Evolutionary conservation across 2,329 filamentous ascomycete species (phyloP), one percentile per base, ranked within the genome.

Genomic region (Cercospora sojina): DNA sequence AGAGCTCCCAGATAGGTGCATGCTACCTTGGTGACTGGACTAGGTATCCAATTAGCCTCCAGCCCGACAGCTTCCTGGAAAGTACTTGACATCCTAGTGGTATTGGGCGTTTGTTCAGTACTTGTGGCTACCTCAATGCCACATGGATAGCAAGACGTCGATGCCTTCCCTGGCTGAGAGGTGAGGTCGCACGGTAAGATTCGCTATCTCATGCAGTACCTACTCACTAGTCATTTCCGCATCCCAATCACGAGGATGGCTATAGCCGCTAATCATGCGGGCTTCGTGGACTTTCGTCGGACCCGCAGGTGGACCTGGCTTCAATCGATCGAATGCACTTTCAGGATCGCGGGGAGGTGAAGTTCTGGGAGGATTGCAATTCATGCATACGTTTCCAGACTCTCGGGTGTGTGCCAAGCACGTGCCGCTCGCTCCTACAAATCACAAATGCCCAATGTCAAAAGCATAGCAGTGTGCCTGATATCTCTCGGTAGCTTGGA

Each of bases 231-330:
- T 18, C 35, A 7, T 12, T 16, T 20, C 9, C 10, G 32, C 60
- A 29, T 63, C 51, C 60, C 60, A 63, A 63, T 57, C 51, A 57
- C 13, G 23, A 43, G 32, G n/a, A 18, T 56, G 20, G 16, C 12
- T 20, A 31, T 27, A 51, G 29, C 51, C 49, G 25, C 60, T 63
- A 57, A 13, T 23, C 32, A 63, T 63, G 60, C 60, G 57, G 20
- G 60, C 49, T 47, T 23, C 31, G 49, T 56, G 51, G 60, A 31
- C 51, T 47, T 43, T 56, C 32, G 29, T 63, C 60, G 60, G 51
- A 13, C n/a, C 32, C 32, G 35, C 31, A 51, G 29, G 49, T 35
- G 32, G 18, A 51, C 29, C 53, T 53, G 20, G 47, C 47, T 27
- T 23, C 47, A 13, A 9, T 25, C 47, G 23, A 13, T 27, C 23